These are phyloP conservation scores for Neonectria faginata DNA, from an alignment of 2,329 filamentous ascomycete genomes.

Conservation along the genomic window DNA sequence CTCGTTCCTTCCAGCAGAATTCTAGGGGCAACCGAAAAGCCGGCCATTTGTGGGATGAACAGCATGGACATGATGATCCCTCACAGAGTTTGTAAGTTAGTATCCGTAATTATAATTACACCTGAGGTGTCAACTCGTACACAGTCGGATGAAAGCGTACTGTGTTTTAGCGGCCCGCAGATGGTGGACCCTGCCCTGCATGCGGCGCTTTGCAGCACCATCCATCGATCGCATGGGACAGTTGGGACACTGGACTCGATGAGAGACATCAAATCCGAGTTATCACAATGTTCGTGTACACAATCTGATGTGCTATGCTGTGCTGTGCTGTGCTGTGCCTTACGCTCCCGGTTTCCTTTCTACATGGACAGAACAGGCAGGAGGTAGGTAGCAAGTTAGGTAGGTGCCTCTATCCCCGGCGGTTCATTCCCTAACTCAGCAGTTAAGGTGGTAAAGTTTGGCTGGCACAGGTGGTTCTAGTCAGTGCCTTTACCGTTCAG, in stretches of 20 bases:
- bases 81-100: not conserved
- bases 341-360: not conserved
- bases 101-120: too few species aligned
- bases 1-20: constrained; percentile 19
- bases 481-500: not conserved
- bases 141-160: not conserved
- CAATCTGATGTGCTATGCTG: too few species aligned
- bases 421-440: not conserved
- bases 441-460: not conserved
- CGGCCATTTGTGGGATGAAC: not conserved
- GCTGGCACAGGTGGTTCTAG: not conserved
- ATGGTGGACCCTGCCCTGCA: constrained; percentile 1
- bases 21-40: constrained; percentile 13
- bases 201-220: not conserved
- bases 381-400: not conserved
- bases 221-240: not conserved
- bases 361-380: constrained; percentile 2
- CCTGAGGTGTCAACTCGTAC: not conserved
- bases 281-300: not conserved
- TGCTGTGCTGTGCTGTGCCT: not conserved
- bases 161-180: not conserved
- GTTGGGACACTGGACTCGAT: not conserved
- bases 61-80: not conserved
- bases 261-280: not conserved
- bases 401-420: too few species aligned